Conservation (phyloP, 805 yeast genomes). For the Candida lessepsii region DNA sequence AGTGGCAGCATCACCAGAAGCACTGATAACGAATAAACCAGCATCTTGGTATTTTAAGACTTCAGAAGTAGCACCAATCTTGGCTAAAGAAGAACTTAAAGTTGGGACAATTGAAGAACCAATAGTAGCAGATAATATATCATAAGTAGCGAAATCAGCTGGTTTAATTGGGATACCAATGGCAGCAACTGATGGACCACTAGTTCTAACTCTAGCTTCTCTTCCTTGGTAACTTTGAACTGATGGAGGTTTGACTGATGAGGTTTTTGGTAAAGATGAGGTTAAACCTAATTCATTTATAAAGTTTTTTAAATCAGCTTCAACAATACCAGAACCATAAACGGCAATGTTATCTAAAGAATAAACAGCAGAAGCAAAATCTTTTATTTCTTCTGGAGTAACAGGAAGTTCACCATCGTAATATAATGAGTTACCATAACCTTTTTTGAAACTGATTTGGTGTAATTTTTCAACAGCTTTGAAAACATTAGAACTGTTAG, state of each 20-base stretch:
- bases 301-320: slow-evolving; percentile 65
- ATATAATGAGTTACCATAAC: slow-evolving; percentile 80
- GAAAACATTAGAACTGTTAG: slow-evolving; percentile 50
- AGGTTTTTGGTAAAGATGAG: slow-evolving; percentile 61
- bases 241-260: slow-evolving; percentile 40
- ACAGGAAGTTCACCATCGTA: slow-evolving; percentile 61
- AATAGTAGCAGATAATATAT: slow-evolving; percentile 68
- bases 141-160: slow-evolving; percentile 62
- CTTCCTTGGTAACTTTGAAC: slow-evolving; percentile 57
- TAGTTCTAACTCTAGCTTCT: slow-evolving; percentile 62
- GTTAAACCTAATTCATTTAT: slow-evolving; percentile 65
- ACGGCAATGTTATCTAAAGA: slow-evolving; percentile 69
- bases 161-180: slow-evolving; percentile 77
- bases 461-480: slow-evolving; percentile 77
- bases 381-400: slow-evolving; percentile 62
- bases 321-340: slow-evolving; percentile 70
- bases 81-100: slow-evolving; percentile 49
- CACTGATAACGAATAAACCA: slow-evolving; percentile 73
- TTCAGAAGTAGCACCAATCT: slow-evolving; percentile 49
- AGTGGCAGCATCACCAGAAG: slow-evolving; percentile 53
- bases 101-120: slow-evolving; percentile 59
- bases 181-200: slow-evolving; percentile 69
- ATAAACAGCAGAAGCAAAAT: slow-evolving; percentile 66
- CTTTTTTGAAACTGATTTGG: slow-evolving; percentile 78
- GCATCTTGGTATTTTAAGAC: slow-evolving; percentile 72